phyloP scores from a whole-genome alignment of 352 stramenopile genomes.

The Blastocystis sp. region DNA sequence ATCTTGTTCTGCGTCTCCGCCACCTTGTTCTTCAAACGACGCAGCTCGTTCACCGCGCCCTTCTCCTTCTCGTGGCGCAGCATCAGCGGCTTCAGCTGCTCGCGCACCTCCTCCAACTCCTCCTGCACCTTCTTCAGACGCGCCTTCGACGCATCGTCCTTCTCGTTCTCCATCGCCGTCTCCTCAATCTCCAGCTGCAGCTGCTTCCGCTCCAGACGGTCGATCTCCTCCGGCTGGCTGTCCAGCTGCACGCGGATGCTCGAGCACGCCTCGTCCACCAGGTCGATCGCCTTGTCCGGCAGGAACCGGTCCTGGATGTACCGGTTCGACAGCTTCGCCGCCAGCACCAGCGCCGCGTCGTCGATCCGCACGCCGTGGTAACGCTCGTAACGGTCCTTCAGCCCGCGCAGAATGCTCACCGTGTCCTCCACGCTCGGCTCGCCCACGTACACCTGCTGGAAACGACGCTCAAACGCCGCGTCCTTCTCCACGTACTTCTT shows the following conservation, averaged over 20 bases:
- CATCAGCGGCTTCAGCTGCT: conserved; percentile 83
- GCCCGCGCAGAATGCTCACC: conserved; percentile 88
- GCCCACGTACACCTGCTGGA: conserved; percentile 90
- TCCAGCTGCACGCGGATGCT: conserved; percentile 88
- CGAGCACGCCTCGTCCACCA: conserved; percentile 87
- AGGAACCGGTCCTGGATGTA: conserved; percentile 87
- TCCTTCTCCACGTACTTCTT: conserved; percentile 96
- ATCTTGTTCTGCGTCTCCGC: conserved; percentile 85
- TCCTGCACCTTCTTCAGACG: conserved; percentile 84
- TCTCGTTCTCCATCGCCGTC: conserved; percentile 86
- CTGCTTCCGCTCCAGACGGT: conserved; percentile 87
- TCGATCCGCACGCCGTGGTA: conserved; percentile 91
- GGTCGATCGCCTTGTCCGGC: conserved; percentile 89
- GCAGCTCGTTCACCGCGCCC: conserved; percentile 85
- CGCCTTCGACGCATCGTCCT: conserved; percentile 85
- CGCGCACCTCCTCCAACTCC: conserved; percentile 85
- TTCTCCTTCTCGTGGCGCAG: conserved; percentile 87
- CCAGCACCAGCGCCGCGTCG: conserved; percentile 86
- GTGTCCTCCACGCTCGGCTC: conserved; percentile 90
- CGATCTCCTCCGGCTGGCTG: conserved; percentile 89
- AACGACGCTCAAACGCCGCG: conserved; percentile 90
- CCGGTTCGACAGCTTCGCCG: conserved; percentile 86
- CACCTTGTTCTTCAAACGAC: conserved; percentile 87
- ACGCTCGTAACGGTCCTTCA: conserved; percentile 91
- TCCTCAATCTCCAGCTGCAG: conserved; percentile 91